Evolutionary conservation across 148 eudicot genomes (phyloP).

Genomic region (Linanthus parryae): DNA sequence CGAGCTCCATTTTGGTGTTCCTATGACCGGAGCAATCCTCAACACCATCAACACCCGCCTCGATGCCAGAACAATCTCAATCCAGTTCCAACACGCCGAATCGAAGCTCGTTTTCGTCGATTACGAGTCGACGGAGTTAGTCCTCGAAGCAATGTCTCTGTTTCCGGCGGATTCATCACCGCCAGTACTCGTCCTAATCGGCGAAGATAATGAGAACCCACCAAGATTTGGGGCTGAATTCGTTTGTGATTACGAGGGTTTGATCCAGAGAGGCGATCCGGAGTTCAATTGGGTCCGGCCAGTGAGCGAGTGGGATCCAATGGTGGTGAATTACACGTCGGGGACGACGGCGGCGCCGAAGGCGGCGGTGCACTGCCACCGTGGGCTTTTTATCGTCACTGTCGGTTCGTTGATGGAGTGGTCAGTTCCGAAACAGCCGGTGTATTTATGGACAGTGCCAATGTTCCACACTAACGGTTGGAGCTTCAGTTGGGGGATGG

Average conservation of each 20-base stretch:
- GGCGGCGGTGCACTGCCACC: conserved; percentile 7
- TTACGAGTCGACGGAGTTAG: background rate
- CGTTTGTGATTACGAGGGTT: background rate
- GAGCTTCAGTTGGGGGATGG: conserved; percentile 10
- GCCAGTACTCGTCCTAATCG: background rate
- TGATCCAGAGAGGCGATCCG: conserved; percentile 5
- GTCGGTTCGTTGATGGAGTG: background rate
- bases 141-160: conserved; percentile 7
- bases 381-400: conserved; percentile 1
- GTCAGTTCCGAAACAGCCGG: conserved; percentile 10
- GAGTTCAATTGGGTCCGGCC: conserved; percentile 8
- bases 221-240: background rate
- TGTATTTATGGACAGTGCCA: conserved; percentile 7
- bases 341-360: conserved; percentile 8
- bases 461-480: conserved; percentile 10
- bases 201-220: background rate
- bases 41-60: conserved; percentile 10
- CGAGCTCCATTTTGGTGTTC: conserved; percentile 6
- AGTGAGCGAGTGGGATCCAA: conserved; percentile 5
- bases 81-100: background rate
- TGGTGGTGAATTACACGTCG: conserved; percentile 6
- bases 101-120: conserved; percentile 8
- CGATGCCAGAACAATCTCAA: background rate
- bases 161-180: background rate
- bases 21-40: conserved; percentile 6